Percentiles rank a stretch among this genome's conserved stretches.
These are phyloP conservation scores for Paramecium caudatum DNA, from an alignment of 73 alveolate species.

Conservation along the genomic window DNA sequence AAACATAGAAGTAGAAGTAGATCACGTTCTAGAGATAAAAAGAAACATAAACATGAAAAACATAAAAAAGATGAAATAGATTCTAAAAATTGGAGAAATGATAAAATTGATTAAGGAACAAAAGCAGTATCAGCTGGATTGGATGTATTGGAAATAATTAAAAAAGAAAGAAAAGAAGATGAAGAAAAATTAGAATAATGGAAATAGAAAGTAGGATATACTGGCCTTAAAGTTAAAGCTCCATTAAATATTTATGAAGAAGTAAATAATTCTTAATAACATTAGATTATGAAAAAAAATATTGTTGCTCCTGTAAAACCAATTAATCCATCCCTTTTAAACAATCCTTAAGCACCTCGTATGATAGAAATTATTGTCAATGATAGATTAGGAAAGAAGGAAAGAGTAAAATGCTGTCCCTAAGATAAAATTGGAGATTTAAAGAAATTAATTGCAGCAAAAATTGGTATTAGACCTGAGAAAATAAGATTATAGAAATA, in stretches of 20 bases:
- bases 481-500: slow-evolving; percentile 91
- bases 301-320: slow-evolving; percentile 42
- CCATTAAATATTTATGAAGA: slow-evolving; percentile 62
- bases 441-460: slow-evolving; percentile 92
- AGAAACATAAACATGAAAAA: slow-evolving; percentile 46
- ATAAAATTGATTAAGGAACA: slow-evolving; percentile 14
- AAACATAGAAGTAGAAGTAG: slow-evolving; percentile 54
- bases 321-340: slow-evolving; percentile 45
- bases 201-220: slow-evolving; percentile 60
- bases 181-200: slow-evolving; percentile 60
- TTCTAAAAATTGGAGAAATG: slow-evolving; percentile 60
- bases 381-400: slow-evolving; percentile 94
- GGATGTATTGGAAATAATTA: slow-evolving; percentile 54
- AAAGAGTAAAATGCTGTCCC: slow-evolving; percentile 94
- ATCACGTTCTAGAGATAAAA: not conserved
- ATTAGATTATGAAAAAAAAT: slow-evolving; percentile 56
- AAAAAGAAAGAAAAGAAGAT: slow-evolving; percentile 67
- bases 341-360: slow-evolving; percentile 71
- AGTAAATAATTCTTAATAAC: not conserved
- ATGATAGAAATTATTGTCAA: slow-evolving; percentile 95
- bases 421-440: slow-evolving; percentile 90
- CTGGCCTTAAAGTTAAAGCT: slow-evolving; percentile 38
- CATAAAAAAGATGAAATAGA: not conserved
- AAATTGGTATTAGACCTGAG: slow-evolving; percentile 93
- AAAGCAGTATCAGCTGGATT: slow-evolving; percentile 45